Base-by-base conservation (phyloP, 805 yeast species). In the Starmerella scarabaei region DNA sequence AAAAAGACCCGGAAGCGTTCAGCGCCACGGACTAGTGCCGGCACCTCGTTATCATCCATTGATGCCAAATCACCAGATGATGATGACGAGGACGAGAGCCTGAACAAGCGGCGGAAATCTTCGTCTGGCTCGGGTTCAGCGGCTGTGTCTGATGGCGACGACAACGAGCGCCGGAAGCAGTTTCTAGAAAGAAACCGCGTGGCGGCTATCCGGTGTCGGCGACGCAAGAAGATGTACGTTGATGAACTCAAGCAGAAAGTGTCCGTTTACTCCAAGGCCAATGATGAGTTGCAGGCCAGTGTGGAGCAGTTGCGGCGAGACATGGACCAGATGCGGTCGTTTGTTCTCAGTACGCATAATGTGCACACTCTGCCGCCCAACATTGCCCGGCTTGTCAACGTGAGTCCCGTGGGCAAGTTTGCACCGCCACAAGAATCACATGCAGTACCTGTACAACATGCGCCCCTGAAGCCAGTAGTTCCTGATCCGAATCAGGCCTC, bases 131-230 rank as follows among this genome's bases (percentile, higher is more conserved):
- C 30, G 19, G n/a, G n/a, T n/a, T n/a, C n/a, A n/a, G n/a, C n/a
- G n/a, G n/a, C n/a, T n/a, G n/a, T n/a, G n/a, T n/a, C n/a, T n/a
- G 24, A 21, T 14, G 7, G 20, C 51, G 50, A 28, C 41, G 43
- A 19, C 44, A 20, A 19, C 45, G 41, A 21, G 50, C 39, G 28
- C 42, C 71, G 86, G 47, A 75, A 69, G 56, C 77, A 67, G 55
- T 88, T 74, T 53, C 61, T 91, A 48, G 98, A 91, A 57, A 69
- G 97, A 47, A 91, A 91, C 59, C 69, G 98, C 42, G 74, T 91
- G 8, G 98, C 98, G 0, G 98, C 98, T 0, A 75, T 91, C 19
- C 86, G 85, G 57, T 91, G 97, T 65, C 73, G 98, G 44, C 93
- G 82, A 60, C 72, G 96, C 42, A 91, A 91, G 67, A 91, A 91